Conservation (phyloP, 306 rosid species). For the Echinosophora koreensis region DNA sequence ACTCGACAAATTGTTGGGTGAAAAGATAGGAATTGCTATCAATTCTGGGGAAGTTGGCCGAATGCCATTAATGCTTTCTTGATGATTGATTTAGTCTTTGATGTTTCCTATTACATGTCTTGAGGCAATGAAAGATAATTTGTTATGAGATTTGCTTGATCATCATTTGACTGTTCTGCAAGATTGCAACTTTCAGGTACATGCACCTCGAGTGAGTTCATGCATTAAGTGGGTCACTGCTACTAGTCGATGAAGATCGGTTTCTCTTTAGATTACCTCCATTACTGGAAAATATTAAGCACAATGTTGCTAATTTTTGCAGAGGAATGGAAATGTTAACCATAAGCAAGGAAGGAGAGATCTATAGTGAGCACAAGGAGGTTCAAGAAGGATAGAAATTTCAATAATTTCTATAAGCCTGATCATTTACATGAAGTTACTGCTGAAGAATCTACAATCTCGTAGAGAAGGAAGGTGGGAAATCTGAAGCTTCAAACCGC, state of each 20-base stretch:
- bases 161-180: conserved; percentile 1
- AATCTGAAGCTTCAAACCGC: conserved; percentile 50
- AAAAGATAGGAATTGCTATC: not conserved
- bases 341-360: conserved; percentile 42
- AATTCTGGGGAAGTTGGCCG: not conserved
- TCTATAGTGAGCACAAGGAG: conserved; percentile 41
- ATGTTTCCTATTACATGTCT: not conserved
- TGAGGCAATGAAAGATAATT: no score
- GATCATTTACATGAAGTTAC: conserved; percentile 27
- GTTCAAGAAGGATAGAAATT: conserved; percentile 36
- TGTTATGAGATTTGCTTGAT: not conserved
- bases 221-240: not conserved
- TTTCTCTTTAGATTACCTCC: not conserved
- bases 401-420: conserved; percentile 35
- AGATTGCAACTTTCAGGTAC: no score
- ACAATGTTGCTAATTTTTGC: not conserved
- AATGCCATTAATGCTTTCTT: not conserved
- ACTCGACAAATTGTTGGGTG: not conserved
- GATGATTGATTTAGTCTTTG: not conserved
- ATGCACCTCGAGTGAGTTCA: not conserved
- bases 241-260: not conserved
- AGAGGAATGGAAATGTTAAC: conserved; percentile 44
- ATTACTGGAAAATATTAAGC: conserved; percentile 14
- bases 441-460: conserved; percentile 37
- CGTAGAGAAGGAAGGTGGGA: conserved; percentile 51